Evolutionary conservation across 768 basidiomycete species (phyloP).

Genomic region (Phaffia tasmanica): DNA sequence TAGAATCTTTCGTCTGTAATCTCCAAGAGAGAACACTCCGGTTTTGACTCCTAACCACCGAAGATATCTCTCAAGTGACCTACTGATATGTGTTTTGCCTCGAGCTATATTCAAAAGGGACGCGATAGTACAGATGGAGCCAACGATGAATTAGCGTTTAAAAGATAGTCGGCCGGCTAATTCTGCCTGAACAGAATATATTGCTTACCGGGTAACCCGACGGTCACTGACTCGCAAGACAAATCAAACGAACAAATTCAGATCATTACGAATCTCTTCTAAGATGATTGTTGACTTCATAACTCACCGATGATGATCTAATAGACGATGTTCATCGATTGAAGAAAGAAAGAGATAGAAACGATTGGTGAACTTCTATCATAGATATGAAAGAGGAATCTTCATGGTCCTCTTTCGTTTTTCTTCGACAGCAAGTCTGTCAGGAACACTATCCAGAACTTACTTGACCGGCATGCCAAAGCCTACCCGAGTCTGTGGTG

Average conservation of each 20-base stretch:
- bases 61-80: slow-evolving; percentile 90
- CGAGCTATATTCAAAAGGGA: slow-evolving; percentile 46
- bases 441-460: slow-evolving; percentile 38
- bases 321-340: neutral
- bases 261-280: too few relatives aligned
- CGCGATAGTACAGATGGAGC: slow-evolving; percentile 3
- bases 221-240: slow-evolving; percentile 51
- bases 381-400: neutral
- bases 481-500: slow-evolving; percentile 55
- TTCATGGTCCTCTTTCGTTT: too few relatives aligned
- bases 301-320: neutral
- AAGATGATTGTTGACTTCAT: too few relatives aligned
- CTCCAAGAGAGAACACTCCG: slow-evolving; percentile 84
- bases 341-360: neutral
- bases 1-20: slow-evolving; percentile 79
- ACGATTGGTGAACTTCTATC: neutral
- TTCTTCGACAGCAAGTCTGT: too few relatives aligned
- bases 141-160: neutral
- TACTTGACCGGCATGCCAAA: slow-evolving; percentile 73
- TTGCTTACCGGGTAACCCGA: slow-evolving; percentile 60
- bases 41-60: slow-evolving; percentile 98
- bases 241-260: neutral
- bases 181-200: neutral
- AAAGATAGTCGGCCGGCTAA: neutral
- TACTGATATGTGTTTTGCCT: slow-evolving; percentile 92